Evolutionary conservation across 2,329 filamentous ascomycete species (phyloP).

Genomic region (Aspergillus phoenicis): DNA sequence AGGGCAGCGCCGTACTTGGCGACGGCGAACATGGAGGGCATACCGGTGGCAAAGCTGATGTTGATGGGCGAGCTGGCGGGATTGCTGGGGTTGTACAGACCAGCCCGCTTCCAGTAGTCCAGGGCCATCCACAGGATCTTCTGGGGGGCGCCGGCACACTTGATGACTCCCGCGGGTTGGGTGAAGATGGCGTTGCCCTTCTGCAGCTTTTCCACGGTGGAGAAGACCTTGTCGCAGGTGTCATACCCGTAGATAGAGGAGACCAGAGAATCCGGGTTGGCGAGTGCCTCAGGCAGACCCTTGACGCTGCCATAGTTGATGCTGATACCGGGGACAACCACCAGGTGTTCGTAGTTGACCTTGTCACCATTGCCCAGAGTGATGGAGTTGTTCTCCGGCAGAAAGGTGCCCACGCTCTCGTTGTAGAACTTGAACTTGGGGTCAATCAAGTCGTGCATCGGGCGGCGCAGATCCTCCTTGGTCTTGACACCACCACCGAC

Average conservation of each 20-base stretch:
- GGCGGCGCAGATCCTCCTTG: constrained; percentile 59
- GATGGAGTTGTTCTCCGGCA: constrained; percentile 60
- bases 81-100: constrained; percentile 52
- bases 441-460: constrained; percentile 57
- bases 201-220: constrained; percentile 51
- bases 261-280: constrained; percentile 51
- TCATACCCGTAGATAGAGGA: constrained; percentile 63
- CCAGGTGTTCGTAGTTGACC: constrained; percentile 64
- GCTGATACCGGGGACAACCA: constrained; percentile 62
- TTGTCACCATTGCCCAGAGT: constrained; percentile 59
- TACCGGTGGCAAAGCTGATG: constrained; percentile 59
- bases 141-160: constrained; percentile 64
- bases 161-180: constrained; percentile 60
- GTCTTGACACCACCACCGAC: constrained; percentile 68
- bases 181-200: constrained; percentile 62
- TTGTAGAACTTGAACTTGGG: constrained; percentile 65
- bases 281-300: constrained; percentile 60
- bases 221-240: constrained; percentile 57
- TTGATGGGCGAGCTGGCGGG: constrained; percentile 49
- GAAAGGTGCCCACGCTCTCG: constrained; percentile 53
- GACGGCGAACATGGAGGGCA: constrained; percentile 62
- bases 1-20: constrained; percentile 61
- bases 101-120: constrained; percentile 60
- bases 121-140: constrained; percentile 66
- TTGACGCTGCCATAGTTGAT: constrained; percentile 56